Evolutionary conservation across 805 yeast genomes (phyloP).

Genomic region (Saccharomycopsis fibuligera): DNA sequence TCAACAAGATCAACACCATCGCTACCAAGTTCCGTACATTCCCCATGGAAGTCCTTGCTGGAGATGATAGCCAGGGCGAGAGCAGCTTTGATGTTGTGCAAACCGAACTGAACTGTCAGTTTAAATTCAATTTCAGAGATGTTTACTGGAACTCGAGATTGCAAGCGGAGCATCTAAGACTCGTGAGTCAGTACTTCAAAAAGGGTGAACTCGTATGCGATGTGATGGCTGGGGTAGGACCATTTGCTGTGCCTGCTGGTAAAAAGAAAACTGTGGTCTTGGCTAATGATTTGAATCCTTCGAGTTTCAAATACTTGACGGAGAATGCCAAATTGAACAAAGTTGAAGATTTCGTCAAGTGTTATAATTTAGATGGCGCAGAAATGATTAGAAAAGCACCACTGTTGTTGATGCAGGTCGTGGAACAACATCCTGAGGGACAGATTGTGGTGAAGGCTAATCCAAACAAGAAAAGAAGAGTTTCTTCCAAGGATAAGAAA

Average conservation of each 20-base stretch:
- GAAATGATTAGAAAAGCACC: conserved; percentile 66
- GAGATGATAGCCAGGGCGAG: conserved; percentile 86
- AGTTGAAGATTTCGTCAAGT: conserved; percentile 48
- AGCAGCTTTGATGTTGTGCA: conserved; percentile 83
- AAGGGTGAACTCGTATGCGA: conserved; percentile 79
- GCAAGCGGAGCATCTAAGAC: conserved; percentile 86
- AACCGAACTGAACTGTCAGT: conserved; percentile 78
- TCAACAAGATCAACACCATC: conserved; percentile 82
- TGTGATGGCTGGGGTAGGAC: conserved; percentile 98
- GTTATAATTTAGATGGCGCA: conserved; percentile 77
- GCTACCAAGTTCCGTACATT: conserved; percentile 88
- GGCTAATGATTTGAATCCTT: conserved; percentile 93
- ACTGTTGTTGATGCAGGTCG: conserved; percentile 42
- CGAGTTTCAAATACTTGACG: conserved; percentile 63
- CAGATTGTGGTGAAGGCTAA: conserved; percentile 23
- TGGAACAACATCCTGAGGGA: conserved; percentile 32
- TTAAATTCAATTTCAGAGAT: conserved; percentile 82
- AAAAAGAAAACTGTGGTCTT: conserved; percentile 72
- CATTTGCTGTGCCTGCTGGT: conserved; percentile 95
- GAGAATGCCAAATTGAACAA: conserved; percentile 62
- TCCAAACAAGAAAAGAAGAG: conserved; percentile 13
- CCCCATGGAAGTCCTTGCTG: conserved; percentile 90
- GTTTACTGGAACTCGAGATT: conserved; percentile 97
- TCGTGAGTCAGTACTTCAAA: conserved; percentile 51
- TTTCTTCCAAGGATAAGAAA: conserved; percentile 9